Base-by-base conservation (phyloP, 331 rosid species). In the Acacia concinna region DNA sequence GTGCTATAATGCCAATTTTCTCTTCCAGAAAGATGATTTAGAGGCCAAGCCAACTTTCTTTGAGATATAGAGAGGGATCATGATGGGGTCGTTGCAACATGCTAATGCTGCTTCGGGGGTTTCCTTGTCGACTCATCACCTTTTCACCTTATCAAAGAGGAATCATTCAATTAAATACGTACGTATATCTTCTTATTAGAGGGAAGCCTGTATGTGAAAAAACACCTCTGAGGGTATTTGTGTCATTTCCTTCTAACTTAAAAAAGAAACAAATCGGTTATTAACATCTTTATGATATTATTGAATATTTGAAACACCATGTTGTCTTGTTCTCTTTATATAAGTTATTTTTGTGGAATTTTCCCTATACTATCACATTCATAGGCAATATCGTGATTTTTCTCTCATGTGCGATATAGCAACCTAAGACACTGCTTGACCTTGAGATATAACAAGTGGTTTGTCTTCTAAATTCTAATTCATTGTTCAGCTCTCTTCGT, bases 1-100 rank as follows among this genome's bases (percentile, higher is more conserved):
- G 67, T 40, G 28, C 67, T n/a, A 41, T 41, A 20, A 37, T 21
- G 65, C 35, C 49, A 31, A 76, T 85, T 71, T 64, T 85, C 78
- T 31, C 78, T 47, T 34, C 41, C 17, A 73, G 21, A 49, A 51
- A 68, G 51, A 78, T 74, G 34, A 78, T 62, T 84, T 64, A 35
- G n/a, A 72, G 57, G 46, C 51, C 40, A 12, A 40, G 23, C 43
- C 51, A 44, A 51, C 43, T 20, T 51, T 6, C 43, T 20, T 51
- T 6, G 57, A 51, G 57, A 51, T 51, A 20, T 20, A 6, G 57
- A 6, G 44, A 23, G n/a, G n/a, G 43, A 60, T 15, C 56, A 18
- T 17, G 46, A 40, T 15, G 34, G 27, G 32, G 35, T 71, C 43
- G n/a, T 49, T 3, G 59, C 57, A 69, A 69, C n/a, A 13, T 49